Base-by-base conservation (phyloP, 2,329 filamentous ascomycete genomes). In the Diplodia seriata region DNA sequence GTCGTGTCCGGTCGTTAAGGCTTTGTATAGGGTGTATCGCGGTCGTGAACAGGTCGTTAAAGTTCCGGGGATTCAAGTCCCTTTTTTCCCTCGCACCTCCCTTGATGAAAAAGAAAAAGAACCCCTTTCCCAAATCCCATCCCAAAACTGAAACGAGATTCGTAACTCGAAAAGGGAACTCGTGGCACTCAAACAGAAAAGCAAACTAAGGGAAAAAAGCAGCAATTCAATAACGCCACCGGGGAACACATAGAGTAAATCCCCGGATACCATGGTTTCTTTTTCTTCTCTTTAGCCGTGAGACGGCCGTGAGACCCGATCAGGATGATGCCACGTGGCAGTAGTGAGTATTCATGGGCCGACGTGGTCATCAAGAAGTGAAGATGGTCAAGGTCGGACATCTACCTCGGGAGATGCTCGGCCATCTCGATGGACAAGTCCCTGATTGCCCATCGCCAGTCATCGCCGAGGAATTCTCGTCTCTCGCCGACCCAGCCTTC, bases 401-500 rank as follows among this genome's bases (percentile, higher is more conserved):
- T 50, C 29, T 51, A 63, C 47, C 59, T 36, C 2, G 59, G 59
- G n/a, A 63, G 59, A 31, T 63, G 59, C 59, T 51, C 62, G 20
- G 62, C 62, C 62, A 65, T 65, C 23, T 65, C 62, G 50, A 65
- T 55, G 20, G 62, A 66, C 26, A 66, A 26, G 31, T 66, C 64
- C 29, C 64, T 56, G 57, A 68, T 56, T 29, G 43, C 50, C 66
- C 66, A 68, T 50, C 59, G 43, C 66, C 66, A 68, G 29, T 64
- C 59, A 23, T 64, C 66, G 18, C 50, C 59, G 26, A 56, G 59
- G 11, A 29, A 31, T n/a, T 71, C 69, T 67, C 72, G 70, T 57
- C 69, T 70, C 14, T 70, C 72, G 4, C 73, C 73, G 71, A 94
- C 87, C 95, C 95, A 99, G 74, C 87, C 89, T 76, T 91, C 90